Percentiles rank a stretch among this genome's conserved stretches.
phyloP scores from a whole-genome alignment of 306 rosid genomes.

The Lathyrus tuberosus region DNA sequence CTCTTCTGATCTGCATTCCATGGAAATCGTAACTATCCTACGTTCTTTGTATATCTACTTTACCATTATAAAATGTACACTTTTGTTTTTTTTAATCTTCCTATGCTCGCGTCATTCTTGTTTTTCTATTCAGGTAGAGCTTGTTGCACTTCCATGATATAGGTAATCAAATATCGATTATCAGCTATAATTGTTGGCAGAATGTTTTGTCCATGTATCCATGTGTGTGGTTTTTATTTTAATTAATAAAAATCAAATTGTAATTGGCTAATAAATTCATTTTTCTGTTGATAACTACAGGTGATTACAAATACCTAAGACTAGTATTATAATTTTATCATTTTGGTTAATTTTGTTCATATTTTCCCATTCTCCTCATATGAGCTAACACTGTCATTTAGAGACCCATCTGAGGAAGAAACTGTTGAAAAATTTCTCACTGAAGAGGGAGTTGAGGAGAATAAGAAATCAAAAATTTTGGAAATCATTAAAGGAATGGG shows the following conservation, averaged over 20 bases:
- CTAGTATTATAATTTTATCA: too few species aligned
- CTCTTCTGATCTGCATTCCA: slow-evolving; percentile 56
- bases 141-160: slow-evolving; percentile 92
- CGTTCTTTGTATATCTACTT: background rate
- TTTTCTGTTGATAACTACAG: slow-evolving; percentile 46
- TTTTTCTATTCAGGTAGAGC: slow-evolving; percentile 63
- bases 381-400: slow-evolving; percentile 36
- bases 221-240: too few species aligned
- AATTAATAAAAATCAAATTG: too few species aligned
- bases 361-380: background rate
- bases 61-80: background rate
- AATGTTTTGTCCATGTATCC: background rate
- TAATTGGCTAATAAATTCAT: too few species aligned
- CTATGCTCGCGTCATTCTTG: background rate
- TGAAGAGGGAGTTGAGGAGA: slow-evolving; percentile 71
- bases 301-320: slow-evolving; percentile 88
- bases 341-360: background rate
- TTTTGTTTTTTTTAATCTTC: background rate
- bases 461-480: slow-evolving; percentile 55
- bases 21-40: slow-evolving; percentile 80
- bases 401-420: slow-evolving; percentile 77
- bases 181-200: background rate
- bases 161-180: slow-evolving; percentile 47
- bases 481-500: slow-evolving; percentile 79
- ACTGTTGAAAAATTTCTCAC: slow-evolving; percentile 70